Evolutionary conservation across 1,139 yeast species (phyloP).

Genomic region (Yarrowia galli): DNA sequence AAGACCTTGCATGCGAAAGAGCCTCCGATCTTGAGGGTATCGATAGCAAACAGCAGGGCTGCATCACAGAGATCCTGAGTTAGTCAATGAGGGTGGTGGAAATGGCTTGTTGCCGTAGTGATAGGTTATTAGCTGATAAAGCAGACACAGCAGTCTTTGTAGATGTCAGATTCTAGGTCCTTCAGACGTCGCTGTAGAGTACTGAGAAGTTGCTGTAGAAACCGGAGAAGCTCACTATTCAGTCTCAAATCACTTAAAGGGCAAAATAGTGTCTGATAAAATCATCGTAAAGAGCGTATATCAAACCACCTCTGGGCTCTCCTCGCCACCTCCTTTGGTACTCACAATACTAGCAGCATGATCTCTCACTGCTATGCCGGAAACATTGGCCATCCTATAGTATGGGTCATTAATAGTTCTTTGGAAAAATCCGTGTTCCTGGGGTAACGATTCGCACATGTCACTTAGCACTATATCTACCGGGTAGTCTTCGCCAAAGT

Average conservation of each 20-base stretch:
- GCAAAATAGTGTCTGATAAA: too few species aligned
- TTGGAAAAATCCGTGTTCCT: slow-evolving; percentile 67
- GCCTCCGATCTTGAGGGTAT: slow-evolving; percentile 72
- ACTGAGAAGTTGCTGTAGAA: too few species aligned
- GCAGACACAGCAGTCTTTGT: too few species aligned
- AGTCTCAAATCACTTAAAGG: too few species aligned
- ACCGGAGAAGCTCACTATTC: too few species aligned
- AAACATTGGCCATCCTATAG: slow-evolving; percentile 75
- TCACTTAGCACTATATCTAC: slow-evolving; percentile 84
- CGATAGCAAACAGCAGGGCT: slow-evolving; percentile 76
- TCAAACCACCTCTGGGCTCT: too few species aligned
- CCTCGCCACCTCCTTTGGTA: slow-evolving; percentile 39
- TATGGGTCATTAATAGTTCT: slow-evolving; percentile 82
- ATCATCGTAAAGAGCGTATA: too few species aligned
- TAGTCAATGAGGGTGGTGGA: slow-evolving; percentile 11
- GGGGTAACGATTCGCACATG: slow-evolving; percentile 79
- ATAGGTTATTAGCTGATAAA: too few species aligned
- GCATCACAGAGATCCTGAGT: slow-evolving; percentile 86
- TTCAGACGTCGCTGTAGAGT: too few species aligned
- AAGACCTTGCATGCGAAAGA: slow-evolving; percentile 74
- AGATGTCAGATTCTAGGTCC: too few species aligned
- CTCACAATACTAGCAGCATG: slow-evolving; percentile 65
- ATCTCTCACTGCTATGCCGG: slow-evolving; percentile 68
- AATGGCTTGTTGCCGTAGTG: too few species aligned
- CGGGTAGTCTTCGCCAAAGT: slow-evolving; percentile 48